Conservation (phyloP, 768 basidiomycete species). For the Hypsizygus marmoreus region DNA sequence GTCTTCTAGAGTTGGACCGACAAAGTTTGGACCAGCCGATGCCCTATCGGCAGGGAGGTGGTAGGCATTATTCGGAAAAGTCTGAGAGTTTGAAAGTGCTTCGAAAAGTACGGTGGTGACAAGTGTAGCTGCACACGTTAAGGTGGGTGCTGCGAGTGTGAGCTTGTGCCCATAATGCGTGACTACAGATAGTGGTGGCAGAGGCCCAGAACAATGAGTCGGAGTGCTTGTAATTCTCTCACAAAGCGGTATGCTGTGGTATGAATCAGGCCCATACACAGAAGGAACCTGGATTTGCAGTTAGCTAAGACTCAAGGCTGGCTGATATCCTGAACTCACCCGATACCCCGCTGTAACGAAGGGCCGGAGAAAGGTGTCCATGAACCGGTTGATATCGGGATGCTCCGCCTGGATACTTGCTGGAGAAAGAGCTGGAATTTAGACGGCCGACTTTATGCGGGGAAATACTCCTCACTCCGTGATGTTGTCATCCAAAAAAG, state of each 20-base stretch:
- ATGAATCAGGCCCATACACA: conserved; percentile 43
- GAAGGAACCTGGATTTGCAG: conserved; percentile 37
- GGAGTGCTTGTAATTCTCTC: conserved; percentile 22
- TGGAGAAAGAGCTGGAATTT: conserved; percentile 16
- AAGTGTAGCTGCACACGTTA: conserved; percentile 42
- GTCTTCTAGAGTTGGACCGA: conserved; percentile 41
- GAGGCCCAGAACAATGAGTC: conserved; percentile 31
- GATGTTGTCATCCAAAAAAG: conserved; percentile 48
- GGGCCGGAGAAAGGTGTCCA: conserved; percentile 36
- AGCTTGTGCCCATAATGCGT: conserved; percentile 44
- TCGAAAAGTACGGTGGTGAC: conserved; percentile 38
- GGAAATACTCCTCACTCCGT: conserved; percentile 30
- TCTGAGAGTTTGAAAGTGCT: conserved; percentile 29
- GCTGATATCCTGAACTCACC: conserved; percentile 25
- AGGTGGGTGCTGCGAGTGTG: conserved; percentile 39
- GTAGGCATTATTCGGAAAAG: conserved; percentile 22
- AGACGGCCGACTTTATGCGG: neutral
- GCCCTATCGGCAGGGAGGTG: conserved; percentile 37
- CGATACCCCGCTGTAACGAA: conserved; percentile 43
- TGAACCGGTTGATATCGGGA: conserved; percentile 21
- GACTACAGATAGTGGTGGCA: conserved; percentile 32
- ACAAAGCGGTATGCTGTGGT: conserved; percentile 42
- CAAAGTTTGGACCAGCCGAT: conserved; percentile 28
- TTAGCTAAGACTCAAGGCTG: neutral
- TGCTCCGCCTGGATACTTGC: conserved; percentile 35